Base-by-base conservation (phyloP, 345 rosid species). In the Laguncularia racemosa region DNA sequence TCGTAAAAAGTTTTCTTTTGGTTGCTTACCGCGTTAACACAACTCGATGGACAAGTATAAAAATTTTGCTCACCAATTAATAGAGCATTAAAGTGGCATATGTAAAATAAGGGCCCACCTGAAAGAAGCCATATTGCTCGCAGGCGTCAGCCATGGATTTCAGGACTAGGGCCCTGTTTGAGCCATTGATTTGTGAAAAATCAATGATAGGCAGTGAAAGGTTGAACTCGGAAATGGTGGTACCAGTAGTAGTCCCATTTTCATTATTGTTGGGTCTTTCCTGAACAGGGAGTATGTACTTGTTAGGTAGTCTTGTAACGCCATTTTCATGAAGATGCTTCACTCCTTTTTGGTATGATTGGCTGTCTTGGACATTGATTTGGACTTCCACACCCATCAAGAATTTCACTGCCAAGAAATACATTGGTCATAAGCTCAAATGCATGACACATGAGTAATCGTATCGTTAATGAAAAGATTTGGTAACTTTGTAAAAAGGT, bases 71-170 rank as follows among this genome's bases (percentile, higher is more conserved):
- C 28, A 23, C 5, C 28, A n/a, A n/a, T 6, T 23, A 23, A 23
- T 23, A 23, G n/a, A n/a, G 5, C 28, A 23, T 23, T 23, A 23
- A 0, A 23, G 28, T 23, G 28, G 5, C 5, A 23, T 1, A 23
- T 6, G 28, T 4, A 2, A 9, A 33, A 16, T 1, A 13, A 33
- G 1, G 15, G 10, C 50, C 23, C 19, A 76, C 81, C 66, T 72
- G 81, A 38, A 76, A 72, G 52, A 72, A 76, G 13, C 81, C 81
- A 51, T 69, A 76, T 28, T 66, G 64, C 61, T 67, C 51, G 19
- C 70, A 76, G 21, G 81, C 81, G 45, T 60, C 58, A 1, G 75
- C 62, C 14, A 72, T 70, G 53, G 66, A 55, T n/a, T 50, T 13
- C 38, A 76, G 70, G 20, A 46, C 67, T 14, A 51, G 59, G 44